These are phyloP conservation scores for Colletotrichum sp. DNA, from an alignment of 2,329 filamentous ascomycete genomes.

Conservation along the genomic window DNA sequence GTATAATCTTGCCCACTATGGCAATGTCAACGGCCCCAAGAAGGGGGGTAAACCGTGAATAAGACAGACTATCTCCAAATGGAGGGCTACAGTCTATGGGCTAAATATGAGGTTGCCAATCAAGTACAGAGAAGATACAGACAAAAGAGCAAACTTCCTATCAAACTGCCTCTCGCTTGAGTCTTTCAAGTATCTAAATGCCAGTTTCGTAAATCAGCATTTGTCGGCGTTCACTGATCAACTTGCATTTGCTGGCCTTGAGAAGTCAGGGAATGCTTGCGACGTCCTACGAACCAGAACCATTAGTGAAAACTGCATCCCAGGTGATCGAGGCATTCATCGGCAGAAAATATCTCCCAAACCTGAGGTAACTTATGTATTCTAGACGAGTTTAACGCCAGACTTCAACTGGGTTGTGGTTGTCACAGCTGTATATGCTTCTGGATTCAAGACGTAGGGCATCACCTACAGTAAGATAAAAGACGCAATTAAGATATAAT, in stretches of 20 bases:
- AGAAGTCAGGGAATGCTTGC: not conserved
- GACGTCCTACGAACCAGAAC: not conserved
- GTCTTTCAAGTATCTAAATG: not conserved
- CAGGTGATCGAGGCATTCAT: fast-evolving
- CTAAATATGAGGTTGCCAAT: not conserved
- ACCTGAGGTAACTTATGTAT: not conserved
- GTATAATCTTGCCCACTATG: not conserved
- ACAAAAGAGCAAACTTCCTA: not conserved
- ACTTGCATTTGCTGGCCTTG: not conserved
- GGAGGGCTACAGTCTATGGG: not conserved
- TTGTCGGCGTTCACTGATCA: not conserved
- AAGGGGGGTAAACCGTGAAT: not conserved
- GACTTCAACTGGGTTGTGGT: not conserved
- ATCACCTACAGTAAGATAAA: not conserved
- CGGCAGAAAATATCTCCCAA: not conserved
- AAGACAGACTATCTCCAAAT: not conserved
- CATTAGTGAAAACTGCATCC: not conserved
- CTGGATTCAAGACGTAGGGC: not conserved
- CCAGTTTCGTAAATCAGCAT: fast-evolving
- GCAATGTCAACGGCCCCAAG: not conserved
- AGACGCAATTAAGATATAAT: too few species aligned
- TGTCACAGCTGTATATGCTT: not conserved
- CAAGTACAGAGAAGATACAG: not conserved
- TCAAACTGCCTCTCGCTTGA: not conserved
- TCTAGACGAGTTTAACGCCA: not conserved